Base-by-base conservation (phyloP, 1,284 basidiomycete genomes). In the Cystobasidium pallidum region DNA sequence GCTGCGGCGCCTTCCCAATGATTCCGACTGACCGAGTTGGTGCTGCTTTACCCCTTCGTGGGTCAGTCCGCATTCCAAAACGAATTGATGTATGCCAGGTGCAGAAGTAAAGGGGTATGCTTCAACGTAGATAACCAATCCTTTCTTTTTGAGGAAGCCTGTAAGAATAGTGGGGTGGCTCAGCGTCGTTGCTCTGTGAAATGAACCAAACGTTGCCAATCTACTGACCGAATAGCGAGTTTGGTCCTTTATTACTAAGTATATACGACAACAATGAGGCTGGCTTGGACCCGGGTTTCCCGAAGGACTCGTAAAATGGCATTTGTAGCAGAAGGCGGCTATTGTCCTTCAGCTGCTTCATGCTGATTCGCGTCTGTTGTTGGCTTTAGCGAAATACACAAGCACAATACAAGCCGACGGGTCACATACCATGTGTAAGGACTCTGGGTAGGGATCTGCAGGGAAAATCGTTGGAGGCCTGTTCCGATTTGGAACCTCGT, bases 221-320 rank as follows among this genome's bases (percentile, higher is more conserved):
- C 2, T 3, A 30, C 64, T 39, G n/a, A 55, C 64, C 72, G 2
- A 70, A 86, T 49, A 99, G 83, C 0, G 93, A 97, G 0, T 96
- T 94, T 34, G 90, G 88, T 2, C 96, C 96, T 83, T 99, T 96
- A 80, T 99, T 94, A 0, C 95, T 96, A 58, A 97, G 82, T 78
- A 97, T 89, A 81, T 97, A 92, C 2, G 88, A 86, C 21, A 99
- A 79, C 80, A 94, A 90, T 75, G 87, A 83, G 2, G 85, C 87
- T 1, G 96, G 94, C 83, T 57, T 57, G 13, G 65, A 72, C 1
- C 45, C 28, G 87, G 89, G 94, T 49, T 88, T 83, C 1, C 89
- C 87, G 7, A 87, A 84, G 78, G 94, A 88, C 80, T 93, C 93
- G 28, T 73, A 75, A 65, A 77, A 76, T 17, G 79, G 78, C 82